Evolutionary conservation across 768 basidiomycete species (phyloP), one percentile per base, ranked within the genome.

Genomic region (Leccinellum rugosiceps): DNA sequence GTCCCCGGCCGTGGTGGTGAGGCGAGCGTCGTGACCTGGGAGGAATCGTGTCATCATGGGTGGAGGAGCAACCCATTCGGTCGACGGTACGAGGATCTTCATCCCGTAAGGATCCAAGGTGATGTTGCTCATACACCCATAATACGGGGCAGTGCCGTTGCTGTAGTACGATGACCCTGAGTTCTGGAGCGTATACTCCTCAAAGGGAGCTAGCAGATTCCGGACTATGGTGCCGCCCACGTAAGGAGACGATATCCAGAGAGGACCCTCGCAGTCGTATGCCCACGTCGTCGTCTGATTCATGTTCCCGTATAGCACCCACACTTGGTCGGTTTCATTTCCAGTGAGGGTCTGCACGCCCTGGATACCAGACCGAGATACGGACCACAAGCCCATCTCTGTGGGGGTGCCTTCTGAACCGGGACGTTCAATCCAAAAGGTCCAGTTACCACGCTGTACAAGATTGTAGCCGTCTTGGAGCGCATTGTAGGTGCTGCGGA

Each of bases 331-430:
- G 10, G 77, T 77, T 67, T 82, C 78, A 25, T 66, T 77, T 7
- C 90, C 89, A 1, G 73, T 76, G 52, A 92, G 78, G 6, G 67
- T 82, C 70, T 94, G 92, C n/a, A 79, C 73, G 25, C 69, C 73
- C 4, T 71, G 2, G 32, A 94, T 79, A 17, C 78, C 86, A 4
- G 85, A 75, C 30, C 94, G 84, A 5, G 86, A 85, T 17, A 85
- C 83, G 2, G 92, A 88, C 87, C 88, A 96, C 9, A 95, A 77
- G 54, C 94, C 94, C 79, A 94, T 84, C 73, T 96, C 92, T 0
- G 94, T 92, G 38, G 66, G 66, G 1, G 92, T 92, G 17, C 69
- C 65, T 67, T 94, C 92, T 26, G 94, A 96, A 67, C 94, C 94
- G 11, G 93, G 92, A 13, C 88, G 83, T 57, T 87, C 74, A 61